phyloP scores from a whole-genome alignment of 2,329 filamentous ascomycete genomes.

The Aureobasidium sp. region DNA sequence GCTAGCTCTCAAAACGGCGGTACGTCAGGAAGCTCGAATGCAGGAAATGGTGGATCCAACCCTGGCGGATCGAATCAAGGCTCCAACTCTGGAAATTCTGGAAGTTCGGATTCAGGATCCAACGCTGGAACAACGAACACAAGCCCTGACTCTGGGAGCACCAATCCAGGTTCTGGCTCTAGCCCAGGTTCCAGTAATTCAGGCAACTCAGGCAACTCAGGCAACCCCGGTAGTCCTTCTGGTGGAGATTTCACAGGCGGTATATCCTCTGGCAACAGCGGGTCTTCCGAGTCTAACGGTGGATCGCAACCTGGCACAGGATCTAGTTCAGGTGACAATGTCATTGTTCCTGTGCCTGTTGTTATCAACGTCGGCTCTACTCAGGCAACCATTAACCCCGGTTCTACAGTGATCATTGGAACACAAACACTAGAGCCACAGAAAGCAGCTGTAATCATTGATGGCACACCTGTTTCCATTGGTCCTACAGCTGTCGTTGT shows the following conservation, averaged over 20 bases:
- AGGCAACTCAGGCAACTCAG: background rate
- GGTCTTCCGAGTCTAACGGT: background rate
- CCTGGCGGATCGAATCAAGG: background rate
- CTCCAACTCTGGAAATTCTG: background rate
- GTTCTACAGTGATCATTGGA: conserved; percentile 29
- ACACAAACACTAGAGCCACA: conserved; percentile 30
- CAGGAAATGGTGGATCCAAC: background rate
- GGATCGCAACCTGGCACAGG: background rate
- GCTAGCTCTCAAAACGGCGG: background rate
- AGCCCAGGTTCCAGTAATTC: background rate
- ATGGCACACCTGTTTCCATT: conserved; percentile 28
- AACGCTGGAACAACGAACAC: background rate
- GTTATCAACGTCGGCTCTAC: conserved; percentile 1
- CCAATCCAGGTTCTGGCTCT: background rate
- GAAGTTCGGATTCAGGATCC: background rate
- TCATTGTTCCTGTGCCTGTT: conserved; percentile 8
- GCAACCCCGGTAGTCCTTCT: background rate
- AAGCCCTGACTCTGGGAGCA: background rate
- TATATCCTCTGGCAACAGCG: conserved; percentile 16
- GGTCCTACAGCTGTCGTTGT: conserved; percentile 16
- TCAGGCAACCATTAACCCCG: conserved; percentile 25
- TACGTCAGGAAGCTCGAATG: background rate
- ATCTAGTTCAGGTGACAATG: background rate
- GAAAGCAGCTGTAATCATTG: conserved; percentile 26
- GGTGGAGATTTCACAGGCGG: background rate